phyloP scores from a whole-genome alignment of 2,329 filamentous ascomycete genomes.

The Botryotinia convoluta region DNA sequence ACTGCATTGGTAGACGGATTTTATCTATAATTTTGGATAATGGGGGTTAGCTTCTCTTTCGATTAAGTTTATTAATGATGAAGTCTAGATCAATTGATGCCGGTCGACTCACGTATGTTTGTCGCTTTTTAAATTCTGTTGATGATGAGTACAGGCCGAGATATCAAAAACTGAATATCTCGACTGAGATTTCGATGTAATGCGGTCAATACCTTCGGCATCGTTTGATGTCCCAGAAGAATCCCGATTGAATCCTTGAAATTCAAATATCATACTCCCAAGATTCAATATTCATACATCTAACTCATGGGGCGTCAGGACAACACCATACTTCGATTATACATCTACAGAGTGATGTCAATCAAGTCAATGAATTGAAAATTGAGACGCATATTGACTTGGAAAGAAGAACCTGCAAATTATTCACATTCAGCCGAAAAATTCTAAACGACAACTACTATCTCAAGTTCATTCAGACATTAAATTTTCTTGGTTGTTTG shows the following conservation, averaged over 20 bases:
- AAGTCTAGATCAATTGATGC: neutral
- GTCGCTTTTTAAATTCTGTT: neutral
- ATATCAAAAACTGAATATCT: neutral
- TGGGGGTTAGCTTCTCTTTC: neutral
- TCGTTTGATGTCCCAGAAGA: neutral
- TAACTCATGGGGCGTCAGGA: neutral
- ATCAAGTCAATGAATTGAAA: neutral
- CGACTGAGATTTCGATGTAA: too few relatives aligned
- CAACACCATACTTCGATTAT: neutral
- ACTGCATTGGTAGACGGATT: neutral
- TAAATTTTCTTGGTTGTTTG: neutral
- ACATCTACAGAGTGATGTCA: neutral
- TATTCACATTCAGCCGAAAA: neutral
- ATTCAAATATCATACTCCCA: neutral
- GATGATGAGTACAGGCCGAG: neutral
- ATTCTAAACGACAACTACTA: neutral
- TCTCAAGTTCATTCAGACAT: neutral
- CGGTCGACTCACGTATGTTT: neutral
- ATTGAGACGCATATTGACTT: too few relatives aligned
- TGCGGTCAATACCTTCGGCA: neutral
- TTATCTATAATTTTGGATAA: neutral
- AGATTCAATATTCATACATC: neutral
- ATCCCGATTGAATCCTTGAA: neutral
- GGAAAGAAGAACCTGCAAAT: rapidly evolving
- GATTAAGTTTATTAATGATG: neutral